Conservation (phyloP, 805 yeast species). For the Barnettozyma californica region DNA sequence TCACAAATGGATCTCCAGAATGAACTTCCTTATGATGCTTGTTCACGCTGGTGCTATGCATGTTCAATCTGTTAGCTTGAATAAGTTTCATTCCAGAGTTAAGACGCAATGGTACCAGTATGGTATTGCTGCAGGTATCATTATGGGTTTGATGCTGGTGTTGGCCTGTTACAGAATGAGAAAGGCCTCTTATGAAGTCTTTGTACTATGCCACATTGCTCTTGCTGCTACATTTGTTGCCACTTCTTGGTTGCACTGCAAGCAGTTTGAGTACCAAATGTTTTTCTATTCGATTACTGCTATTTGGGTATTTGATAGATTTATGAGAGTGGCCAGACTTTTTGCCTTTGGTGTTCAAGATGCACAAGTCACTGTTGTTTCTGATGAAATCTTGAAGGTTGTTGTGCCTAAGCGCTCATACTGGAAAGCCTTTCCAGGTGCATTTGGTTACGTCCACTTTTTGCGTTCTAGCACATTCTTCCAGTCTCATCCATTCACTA, state of each 20-base stretch:
- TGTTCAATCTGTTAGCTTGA: slow-evolving; percentile 17
- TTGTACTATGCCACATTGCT: slow-evolving; percentile 50
- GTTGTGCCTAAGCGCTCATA: slow-evolving; percentile 33
- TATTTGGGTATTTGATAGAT: slow-evolving; percentile 49
- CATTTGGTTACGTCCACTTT: slow-evolving; percentile 55
- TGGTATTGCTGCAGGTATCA: slow-evolving; percentile 19
- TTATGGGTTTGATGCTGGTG: slow-evolving; percentile 9
- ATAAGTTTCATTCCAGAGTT: slow-evolving; percentile 11
- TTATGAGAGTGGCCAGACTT: slow-evolving; percentile 33
- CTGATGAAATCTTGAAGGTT: slow-evolving; percentile 43
- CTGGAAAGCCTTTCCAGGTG: slow-evolving; percentile 52
- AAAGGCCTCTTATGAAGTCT: slow-evolving; percentile 52
- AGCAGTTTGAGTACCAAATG: slow-evolving; percentile 43
- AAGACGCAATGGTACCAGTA: slow-evolving; percentile 14
- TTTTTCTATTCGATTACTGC: slow-evolving; percentile 32
- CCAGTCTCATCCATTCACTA: slow-evolving; percentile 75
- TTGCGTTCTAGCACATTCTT: slow-evolving; percentile 46
- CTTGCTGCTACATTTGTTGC: slow-evolving; percentile 48
- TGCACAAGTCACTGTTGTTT: slow-evolving; percentile 22
- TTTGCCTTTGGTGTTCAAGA: slow-evolving; percentile 20
- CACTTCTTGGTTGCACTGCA: slow-evolving; percentile 55
- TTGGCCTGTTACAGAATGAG: slow-evolving; percentile 40
- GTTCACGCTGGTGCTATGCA: slow-evolving; percentile 22
- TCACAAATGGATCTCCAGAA: slow-evolving; percentile 61
- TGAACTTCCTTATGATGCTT: slow-evolving; percentile 27